Percentiles rank a stretch among this genome's conserved stretches.
Conservation (phyloP, 306 rosid genomes). For the Leucaena leucocephala region DNA sequence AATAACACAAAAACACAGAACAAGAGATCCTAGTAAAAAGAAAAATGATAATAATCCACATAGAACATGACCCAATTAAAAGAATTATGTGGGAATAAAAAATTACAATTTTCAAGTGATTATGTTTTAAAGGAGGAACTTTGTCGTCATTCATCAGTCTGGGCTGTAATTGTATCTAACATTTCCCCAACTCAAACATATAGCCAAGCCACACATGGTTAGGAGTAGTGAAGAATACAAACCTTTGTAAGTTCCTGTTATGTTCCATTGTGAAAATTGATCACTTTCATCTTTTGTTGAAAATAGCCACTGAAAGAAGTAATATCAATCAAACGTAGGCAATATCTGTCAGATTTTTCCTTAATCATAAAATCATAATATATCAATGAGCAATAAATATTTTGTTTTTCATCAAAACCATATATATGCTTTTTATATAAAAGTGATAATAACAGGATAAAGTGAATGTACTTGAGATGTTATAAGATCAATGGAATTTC, state of each 20-base stretch:
- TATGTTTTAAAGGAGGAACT: slow-evolving; percentile 3
- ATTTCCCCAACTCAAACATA: slow-evolving; percentile 22
- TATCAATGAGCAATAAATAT: neutral
- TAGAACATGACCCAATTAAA: neutral
- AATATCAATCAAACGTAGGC: slow-evolving; percentile 31
- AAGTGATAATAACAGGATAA: slow-evolving; percentile 5
- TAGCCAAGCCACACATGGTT: slow-evolving; percentile 15
- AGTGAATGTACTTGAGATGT: slow-evolving; percentile 21
- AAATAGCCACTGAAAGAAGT: slow-evolving; percentile 68
- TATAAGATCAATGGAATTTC: slow-evolving; percentile 8
- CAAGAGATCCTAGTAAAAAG: neutral
- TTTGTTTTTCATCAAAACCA: slow-evolving; percentile 1
- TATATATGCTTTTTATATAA: slow-evolving; percentile 18
- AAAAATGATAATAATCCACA: neutral
- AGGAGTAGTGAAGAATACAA: slow-evolving; percentile 36
- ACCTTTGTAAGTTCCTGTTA: slow-evolving; percentile 98
- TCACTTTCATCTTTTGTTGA: slow-evolving; percentile 72
- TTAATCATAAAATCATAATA: slow-evolving; percentile 21
- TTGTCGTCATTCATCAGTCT: neutral
- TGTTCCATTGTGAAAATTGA: slow-evolving; percentile 84
- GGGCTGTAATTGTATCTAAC: slow-evolving; percentile 8
- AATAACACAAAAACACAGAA: neutral
- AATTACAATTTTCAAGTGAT: slow-evolving; percentile 21
- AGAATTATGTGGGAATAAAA: neutral
- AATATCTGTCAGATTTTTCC: slow-evolving; percentile 36